Conservation (phyloP, 768 basidiomycete genomes). For the Mycena polygramma region DNA sequence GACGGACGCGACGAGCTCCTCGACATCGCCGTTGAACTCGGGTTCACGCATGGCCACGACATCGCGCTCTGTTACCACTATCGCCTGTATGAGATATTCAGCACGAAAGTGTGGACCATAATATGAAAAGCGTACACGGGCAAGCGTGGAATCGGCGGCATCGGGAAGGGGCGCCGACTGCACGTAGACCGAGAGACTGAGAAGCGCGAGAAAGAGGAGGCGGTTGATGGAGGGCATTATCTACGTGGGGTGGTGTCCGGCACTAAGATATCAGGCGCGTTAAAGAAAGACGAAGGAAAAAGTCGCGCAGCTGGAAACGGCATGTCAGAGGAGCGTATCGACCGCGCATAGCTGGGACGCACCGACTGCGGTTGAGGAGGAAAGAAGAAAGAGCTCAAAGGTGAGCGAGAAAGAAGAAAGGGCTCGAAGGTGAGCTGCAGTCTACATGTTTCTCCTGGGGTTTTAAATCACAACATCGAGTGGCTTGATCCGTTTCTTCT, state of each 20-base stretch:
- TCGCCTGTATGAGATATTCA: slow-evolving; percentile 2
- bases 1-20: neutral
- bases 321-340: neutral
- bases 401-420: too few relatives aligned
- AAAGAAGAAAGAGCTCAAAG: too few relatives aligned
- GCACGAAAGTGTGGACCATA: neutral
- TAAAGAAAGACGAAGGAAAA: neutral
- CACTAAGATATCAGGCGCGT: neutral
- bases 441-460: too few relatives aligned
- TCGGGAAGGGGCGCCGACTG: too few relatives aligned
- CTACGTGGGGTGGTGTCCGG: neutral
- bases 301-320: neutral
- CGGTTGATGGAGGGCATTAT: slow-evolving; percentile 12
- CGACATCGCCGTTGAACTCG: neutral
- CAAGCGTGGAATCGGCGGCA: too few relatives aligned
- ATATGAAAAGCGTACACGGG: too few relatives aligned
- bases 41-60: slow-evolving; percentile 1
- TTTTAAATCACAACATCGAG: too few relatives aligned
- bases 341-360: neutral
- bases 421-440: too few relatives aligned
- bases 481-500: too few relatives aligned
- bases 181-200: too few relatives aligned
- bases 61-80: neutral
- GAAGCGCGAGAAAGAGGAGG: neutral
- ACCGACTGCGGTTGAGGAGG: neutral